A percentile compares a stretch with the other conserved stretches of the same genome.
Conservation (phyloP, 257 asterid genomes). For the Salvia splendens region DNA sequence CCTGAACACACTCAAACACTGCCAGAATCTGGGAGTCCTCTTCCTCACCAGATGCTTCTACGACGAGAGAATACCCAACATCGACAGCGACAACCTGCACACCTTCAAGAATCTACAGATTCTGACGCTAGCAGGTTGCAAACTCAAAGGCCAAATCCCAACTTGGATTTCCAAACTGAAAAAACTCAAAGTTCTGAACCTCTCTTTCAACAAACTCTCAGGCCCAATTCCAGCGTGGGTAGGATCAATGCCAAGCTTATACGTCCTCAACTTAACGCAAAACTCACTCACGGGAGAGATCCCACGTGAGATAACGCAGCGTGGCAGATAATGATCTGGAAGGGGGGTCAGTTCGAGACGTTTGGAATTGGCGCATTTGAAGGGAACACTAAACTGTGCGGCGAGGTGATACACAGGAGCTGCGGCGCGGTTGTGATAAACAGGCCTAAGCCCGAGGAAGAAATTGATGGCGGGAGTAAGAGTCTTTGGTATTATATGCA, state of each 20-base stretch:
- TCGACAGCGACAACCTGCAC: slow-evolving; percentile 20
- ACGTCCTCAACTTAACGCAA: slow-evolving; percentile 44
- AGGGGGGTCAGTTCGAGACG: slow-evolving; percentile 54
- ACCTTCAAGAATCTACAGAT: slow-evolving; percentile 50
- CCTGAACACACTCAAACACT: slow-evolving; percentile 39
- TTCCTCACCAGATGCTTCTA: slow-evolving; percentile 53
- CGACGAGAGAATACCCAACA: slow-evolving; percentile 43
- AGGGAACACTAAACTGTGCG: slow-evolving; percentile 58
- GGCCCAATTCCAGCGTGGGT: slow-evolving; percentile 54
- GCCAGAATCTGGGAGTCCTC: slow-evolving; percentile 46
- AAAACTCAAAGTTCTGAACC: slow-evolving; percentile 49
- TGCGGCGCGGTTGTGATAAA: slow-evolving; percentile 20
- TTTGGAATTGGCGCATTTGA: slow-evolving; percentile 39
- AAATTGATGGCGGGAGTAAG: too few species aligned
- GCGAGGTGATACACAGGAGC: slow-evolving; percentile 25
- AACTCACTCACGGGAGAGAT: slow-evolving; percentile 43
- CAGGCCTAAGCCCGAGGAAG: neutral
- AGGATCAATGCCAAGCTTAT: slow-evolving; percentile 49
- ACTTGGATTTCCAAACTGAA: slow-evolving; percentile 40
- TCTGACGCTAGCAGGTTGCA: slow-evolving; percentile 48
- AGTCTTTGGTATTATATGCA: slow-evolving; percentile 2
- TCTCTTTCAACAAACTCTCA: slow-evolving; percentile 45
- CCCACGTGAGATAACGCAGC: slow-evolving; percentile 41
- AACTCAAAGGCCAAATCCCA: slow-evolving; percentile 48
- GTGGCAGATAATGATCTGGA: neutral